phyloP scores from a whole-genome alignment of 2,329 filamentous ascomycete genomes.

The Cryoendolithus antarcticus region DNA sequence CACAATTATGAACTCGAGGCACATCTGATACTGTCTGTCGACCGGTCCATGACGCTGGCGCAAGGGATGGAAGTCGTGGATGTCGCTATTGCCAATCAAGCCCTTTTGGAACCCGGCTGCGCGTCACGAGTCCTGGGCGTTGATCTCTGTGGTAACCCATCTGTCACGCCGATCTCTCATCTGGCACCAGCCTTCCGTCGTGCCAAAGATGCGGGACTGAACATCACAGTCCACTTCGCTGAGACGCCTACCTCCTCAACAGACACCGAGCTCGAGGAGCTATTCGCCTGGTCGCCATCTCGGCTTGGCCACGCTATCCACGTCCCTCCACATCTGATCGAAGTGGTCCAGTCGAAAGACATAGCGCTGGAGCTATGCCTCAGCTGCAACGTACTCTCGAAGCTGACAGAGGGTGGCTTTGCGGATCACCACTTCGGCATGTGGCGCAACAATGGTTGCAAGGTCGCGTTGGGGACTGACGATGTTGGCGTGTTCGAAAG shows the following conservation, averaged over 20 bases:
- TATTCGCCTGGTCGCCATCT: constrained; percentile 55
- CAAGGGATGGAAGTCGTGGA: constrained; percentile 52
- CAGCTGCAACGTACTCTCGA: constrained; percentile 68
- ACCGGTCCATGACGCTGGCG: constrained; percentile 47
- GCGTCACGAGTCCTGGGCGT: constrained; percentile 48
- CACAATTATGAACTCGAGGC: constrained; percentile 39
- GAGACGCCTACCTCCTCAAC: constrained; percentile 50
- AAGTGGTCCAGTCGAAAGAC: constrained; percentile 39
- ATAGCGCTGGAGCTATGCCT: constrained; percentile 66
- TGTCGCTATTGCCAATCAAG: constrained; percentile 40
- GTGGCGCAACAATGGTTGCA: constrained; percentile 49
- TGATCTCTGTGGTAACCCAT: constrained; percentile 68
- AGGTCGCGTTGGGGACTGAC: constrained; percentile 66
- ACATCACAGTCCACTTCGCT: constrained; percentile 66
- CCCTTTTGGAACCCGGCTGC: not conserved
- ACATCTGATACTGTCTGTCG: constrained; percentile 61
- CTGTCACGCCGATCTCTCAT: constrained; percentile 45
- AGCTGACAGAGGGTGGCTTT: constrained; percentile 55
- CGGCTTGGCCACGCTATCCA: constrained; percentile 71
- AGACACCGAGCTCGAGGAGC: constrained; percentile 46
- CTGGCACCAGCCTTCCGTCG: constrained; percentile 48
- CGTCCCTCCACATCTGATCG: constrained; percentile 48
- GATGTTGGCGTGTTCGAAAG: constrained; percentile 75
- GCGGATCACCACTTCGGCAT: constrained; percentile 64
- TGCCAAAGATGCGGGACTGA: constrained; percentile 45